Evolutionary conservation across 2,329 filamentous ascomycete species (phyloP).

Genomic region (Colletotrichum sp.): DNA sequence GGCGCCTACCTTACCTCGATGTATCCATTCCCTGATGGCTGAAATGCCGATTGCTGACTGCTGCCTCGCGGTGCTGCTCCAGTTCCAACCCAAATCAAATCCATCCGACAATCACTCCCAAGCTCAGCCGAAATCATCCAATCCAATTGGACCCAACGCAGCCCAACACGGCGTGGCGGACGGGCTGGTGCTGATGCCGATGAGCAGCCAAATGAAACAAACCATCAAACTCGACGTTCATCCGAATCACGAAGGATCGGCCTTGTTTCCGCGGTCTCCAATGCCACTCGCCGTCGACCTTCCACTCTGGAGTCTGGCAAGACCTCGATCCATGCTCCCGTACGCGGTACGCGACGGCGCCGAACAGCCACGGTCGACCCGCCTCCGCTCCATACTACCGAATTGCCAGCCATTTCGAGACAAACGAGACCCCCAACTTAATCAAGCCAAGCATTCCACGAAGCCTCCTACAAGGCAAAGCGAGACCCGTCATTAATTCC

Average conservation of each 20-base stretch:
- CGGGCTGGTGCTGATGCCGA: not conserved
- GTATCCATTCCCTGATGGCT: not conserved
- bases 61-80: not conserved
- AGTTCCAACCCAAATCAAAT: not conserved
- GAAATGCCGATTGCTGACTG: not conserved
- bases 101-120: not conserved
- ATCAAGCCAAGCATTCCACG: slow-evolving; percentile 15
- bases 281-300: not conserved
- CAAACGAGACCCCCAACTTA: not conserved
- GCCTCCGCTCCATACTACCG: not conserved
- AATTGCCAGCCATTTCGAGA: not conserved
- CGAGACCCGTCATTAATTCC: not conserved
- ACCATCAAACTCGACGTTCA: not conserved
- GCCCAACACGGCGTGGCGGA: not conserved
- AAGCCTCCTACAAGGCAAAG: slow-evolving; percentile 10
- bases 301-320: not conserved
- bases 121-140: not conserved
- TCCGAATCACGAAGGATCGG: not conserved
- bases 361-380: not conserved
- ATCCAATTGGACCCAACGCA: not conserved
- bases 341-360: not conserved
- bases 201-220: not conserved
- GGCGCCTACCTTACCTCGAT: not conserved
- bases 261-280: not conserved
- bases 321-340: not conserved